Base-by-base conservation (phyloP, 1,284 basidiomycete genomes). In the Testicularia cyperi region DNA sequence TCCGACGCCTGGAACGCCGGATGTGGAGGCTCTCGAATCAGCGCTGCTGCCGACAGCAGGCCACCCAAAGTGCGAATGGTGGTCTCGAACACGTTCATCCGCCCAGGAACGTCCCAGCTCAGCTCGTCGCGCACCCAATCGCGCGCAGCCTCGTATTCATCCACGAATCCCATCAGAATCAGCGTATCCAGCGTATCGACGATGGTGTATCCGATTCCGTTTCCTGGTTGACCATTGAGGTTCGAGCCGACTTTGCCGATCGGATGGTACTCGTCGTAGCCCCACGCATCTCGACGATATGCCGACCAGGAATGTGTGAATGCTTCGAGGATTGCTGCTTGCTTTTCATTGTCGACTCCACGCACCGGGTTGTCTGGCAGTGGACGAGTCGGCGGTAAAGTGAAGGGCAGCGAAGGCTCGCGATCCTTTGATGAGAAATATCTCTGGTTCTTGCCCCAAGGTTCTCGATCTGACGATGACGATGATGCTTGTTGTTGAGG, bases 21-120 rank as follows among this genome's bases (percentile, higher is more conserved):
- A 14, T 63, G 47, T 1, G 65, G 63, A 2, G 69, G 69, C 27
- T 65, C 52, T 5, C 43, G 42, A 21, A 72, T 72, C 5, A 76
- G 46, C 6, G 72, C 68, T 2, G 67, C 54, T 0, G 91, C 88
- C 1, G 91, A 85, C 1, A 96, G 81, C 1, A 97, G 80, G 8
- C 88, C 89, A 10, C 88, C 88, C 1, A 91, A 79, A 2, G 89
- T 81, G 16, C 89, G 84, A 35, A 90, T 90, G 0, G 88, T 89
- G 0, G 86, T 88, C 83, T 97, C 92, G 67, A 97, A 97, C 0
- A 89, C 91, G 76, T 87, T 96, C 77, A 90, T 89, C 15, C 83
- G 79, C 10, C 82, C 90, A 68, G 91, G 85, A 10, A 85, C 81
- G 26, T 94, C 86, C 71, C 95, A 92, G 8, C 81, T 78, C 32